Evolutionary conservation across 257 asterid species (phyloP), one percentile per base, ranked within the genome.

Genomic region (Solanum neorickii): DNA sequence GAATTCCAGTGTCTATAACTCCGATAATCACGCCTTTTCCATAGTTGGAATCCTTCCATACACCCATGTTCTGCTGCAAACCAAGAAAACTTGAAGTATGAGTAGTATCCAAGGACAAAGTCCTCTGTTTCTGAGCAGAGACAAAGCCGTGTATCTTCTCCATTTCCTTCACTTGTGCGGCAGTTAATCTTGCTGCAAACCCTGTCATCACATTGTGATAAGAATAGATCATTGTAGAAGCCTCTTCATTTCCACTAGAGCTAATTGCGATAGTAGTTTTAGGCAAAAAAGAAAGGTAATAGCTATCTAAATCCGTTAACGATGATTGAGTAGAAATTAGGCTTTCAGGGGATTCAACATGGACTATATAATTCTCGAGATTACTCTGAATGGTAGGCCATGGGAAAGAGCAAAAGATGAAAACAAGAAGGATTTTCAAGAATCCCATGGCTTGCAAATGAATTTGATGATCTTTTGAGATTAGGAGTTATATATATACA

Each of bases 1-100:
- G 4, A 29, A 93, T 87, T 47, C 96, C 95, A 3, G 70, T 56
- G 80, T 93, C 96, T 75, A 93, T 0, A 1, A 93, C 89, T 66
- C 94, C 97, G 11, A 94, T 90, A 10, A 93, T 90, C 37, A 91
- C 89, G 2, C 97, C 97, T 52, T 87, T 86, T 0, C 97, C 95
- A 77, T 92, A 92, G 85, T 88, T 92, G 8, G 92, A 91, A 21
- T 85, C 89, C 18, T 25, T 83, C 95, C 97, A 94, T 5, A 92
- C 59, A 0, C 97, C 97, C 29, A 69, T 9, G 49, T 90, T 89
- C 66, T 90, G 89, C 16, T 92, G 88, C 56, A 94, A 85, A 14
- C 94, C 97, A 76, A 93, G 88, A 86, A 94, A 94, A 25, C 73
- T 65, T 23, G 94, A 93, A 25, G 90, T 83, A 29, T 87, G 94